Percentiles rank a stretch among this genome's conserved stretches.
Conservation (phyloP, 352 stramenopile genomes). For the Peronospora destructor region DNA sequence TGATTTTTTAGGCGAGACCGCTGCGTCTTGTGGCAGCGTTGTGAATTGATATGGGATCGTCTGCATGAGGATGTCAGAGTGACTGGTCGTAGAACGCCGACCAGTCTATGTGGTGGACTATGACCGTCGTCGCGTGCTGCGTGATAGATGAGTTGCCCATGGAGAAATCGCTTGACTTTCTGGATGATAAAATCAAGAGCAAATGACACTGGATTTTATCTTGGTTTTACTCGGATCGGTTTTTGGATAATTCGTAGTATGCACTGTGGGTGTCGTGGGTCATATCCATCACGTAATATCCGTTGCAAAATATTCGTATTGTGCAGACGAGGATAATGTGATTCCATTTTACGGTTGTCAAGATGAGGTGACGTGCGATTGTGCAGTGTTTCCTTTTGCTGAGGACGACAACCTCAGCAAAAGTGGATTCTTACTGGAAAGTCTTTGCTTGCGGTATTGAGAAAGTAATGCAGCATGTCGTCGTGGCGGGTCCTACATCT, state of each 20-base stretch:
- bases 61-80: conserved; percentile 19
- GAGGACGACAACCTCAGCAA: no score
- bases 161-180: background rate
- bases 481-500: conserved; percentile 77
- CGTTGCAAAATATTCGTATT: conserved; percentile 34
- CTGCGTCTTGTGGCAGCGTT: conserved; percentile 53
- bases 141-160: conserved; percentile 30
- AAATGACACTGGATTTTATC: conserved; percentile 4
- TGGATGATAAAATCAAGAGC: background rate
- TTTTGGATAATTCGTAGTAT: background rate
- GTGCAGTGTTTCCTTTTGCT: conserved; percentile 77
- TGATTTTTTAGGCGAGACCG: conserved; percentile 31
- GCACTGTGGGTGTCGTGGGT: no score
- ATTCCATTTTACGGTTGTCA: conserved; percentile 82
- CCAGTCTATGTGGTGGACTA: conserved; percentile 31
- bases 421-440: conserved; percentile 67
- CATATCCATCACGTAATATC: background rate
- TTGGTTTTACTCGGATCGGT: background rate
- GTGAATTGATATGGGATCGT: conserved; percentile 73
- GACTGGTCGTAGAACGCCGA: conserved; percentile 25
- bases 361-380: conserved; percentile 66
- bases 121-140: conserved; percentile 11
- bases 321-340: conserved; percentile 55
- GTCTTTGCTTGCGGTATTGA: conserved; percentile 60
- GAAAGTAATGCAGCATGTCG: conserved; percentile 58